Percentiles rank a stretch among this genome's conserved stretches.
Conservation (phyloP, 106 monocot genomes). For the Vanilla planifolia region DNA sequence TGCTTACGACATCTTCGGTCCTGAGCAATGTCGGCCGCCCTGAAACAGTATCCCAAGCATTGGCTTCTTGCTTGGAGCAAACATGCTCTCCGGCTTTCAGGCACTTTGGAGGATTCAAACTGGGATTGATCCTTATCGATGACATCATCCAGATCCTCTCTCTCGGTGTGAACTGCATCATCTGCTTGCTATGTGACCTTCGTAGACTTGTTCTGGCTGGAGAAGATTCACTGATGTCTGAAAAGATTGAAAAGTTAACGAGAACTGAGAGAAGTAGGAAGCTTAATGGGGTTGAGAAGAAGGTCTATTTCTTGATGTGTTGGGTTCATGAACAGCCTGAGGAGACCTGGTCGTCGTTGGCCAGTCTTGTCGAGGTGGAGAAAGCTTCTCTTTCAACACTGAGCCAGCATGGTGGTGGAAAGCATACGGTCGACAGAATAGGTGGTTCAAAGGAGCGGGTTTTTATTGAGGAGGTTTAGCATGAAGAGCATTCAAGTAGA, state of each 20-base stretch:
- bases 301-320: conserved; percentile 83
- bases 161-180: conserved; percentile 43
- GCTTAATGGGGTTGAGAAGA: conserved; percentile 55
- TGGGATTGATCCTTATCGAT: conserved; percentile 59
- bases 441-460: conserved; percentile 13
- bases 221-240: conserved; percentile 36
- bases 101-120: conserved; percentile 58
- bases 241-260: conserved; percentile 30
- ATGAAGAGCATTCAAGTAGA: no score
- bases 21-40: conserved; percentile 44
- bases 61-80: conserved; percentile 60
- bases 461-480: conserved; percentile 51
- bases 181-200: conserved; percentile 80
- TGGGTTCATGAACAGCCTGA: conserved; percentile 86
- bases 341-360: conserved; percentile 53
- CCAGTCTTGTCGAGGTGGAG: conserved; percentile 40
- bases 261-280: conserved; percentile 22
- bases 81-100: conserved; percentile 60
- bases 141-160: conserved; percentile 53
- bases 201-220: conserved; percentile 48
- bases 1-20: conserved; percentile 53
- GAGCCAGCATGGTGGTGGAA: neutral
- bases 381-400: conserved; percentile 30
- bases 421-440: conserved; percentile 6
- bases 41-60: conserved; percentile 55